phyloP scores from a whole-genome alignment of 768 basidiomycete genomes.

The Suillus hirtellus region DNA sequence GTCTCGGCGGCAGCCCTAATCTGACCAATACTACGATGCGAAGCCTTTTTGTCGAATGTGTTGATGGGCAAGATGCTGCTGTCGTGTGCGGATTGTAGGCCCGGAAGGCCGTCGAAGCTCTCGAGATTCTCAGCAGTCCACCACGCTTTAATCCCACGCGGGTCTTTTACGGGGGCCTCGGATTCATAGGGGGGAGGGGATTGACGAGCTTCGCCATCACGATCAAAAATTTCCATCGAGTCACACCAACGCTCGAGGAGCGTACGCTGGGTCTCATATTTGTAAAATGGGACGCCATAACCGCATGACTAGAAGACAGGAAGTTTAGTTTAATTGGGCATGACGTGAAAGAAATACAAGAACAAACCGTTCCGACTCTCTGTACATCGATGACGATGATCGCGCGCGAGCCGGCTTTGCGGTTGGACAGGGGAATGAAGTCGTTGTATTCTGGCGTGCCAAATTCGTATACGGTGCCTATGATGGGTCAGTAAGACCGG shows the following conservation, averaged over 20 bases:
- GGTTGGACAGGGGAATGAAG: conserved; percentile 45
- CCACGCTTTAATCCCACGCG: conserved; percentile 53
- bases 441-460: conserved; percentile 61
- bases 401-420: conserved; percentile 59
- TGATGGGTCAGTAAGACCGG: background rate
- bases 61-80: conserved; percentile 19
- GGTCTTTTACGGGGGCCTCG: conserved; percentile 15
- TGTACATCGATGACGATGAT: conserved; percentile 61
- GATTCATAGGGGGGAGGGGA: conserved; percentile 10
- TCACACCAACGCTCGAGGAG: conserved; percentile 48
- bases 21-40: conserved; percentile 4
- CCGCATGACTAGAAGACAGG: conserved; percentile 56
- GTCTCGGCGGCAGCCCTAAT: background rate
- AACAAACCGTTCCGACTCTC: conserved; percentile 52
- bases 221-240: conserved; percentile 45
- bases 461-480: conserved; percentile 62
- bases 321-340: background rate
- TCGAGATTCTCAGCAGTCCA: conserved; percentile 51
- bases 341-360: background rate
- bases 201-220: conserved; percentile 6
- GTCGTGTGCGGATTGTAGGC: conserved; percentile 35
- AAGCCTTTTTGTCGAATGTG: conserved; percentile 22
- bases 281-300: conserved; percentile 61
- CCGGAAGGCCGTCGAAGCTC: conserved; percentile 62
- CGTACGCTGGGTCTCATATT: conserved; percentile 56